These are phyloP conservation scores for Thermothelomyces thermophilus DNA, from an alignment of 2,329 filamentous ascomycete genomes.

Conservation along the genomic window DNA sequence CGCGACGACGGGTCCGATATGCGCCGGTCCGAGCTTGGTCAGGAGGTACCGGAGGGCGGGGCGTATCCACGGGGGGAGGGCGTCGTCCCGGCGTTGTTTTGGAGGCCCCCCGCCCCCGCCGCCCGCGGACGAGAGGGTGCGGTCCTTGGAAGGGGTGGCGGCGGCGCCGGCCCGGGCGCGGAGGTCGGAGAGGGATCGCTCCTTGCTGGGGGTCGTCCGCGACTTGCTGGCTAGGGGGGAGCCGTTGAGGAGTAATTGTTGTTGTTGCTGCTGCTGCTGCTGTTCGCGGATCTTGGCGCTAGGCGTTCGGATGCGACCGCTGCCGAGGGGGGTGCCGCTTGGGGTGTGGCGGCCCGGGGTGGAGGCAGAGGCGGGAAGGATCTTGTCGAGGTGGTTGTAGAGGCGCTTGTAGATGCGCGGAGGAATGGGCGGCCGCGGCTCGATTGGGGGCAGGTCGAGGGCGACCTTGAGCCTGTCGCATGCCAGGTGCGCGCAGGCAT, in stretches of 20 bases:
- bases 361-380: slow-evolving; percentile 46
- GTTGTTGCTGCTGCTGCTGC: neutral
- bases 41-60: slow-evolving; percentile 61
- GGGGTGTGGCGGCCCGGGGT: slow-evolving; percentile 22
- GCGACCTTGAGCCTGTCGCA: slow-evolving; percentile 75
- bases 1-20: slow-evolving; percentile 64
- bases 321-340: slow-evolving; percentile 21
- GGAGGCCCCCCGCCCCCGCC: no score
- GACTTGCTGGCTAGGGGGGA: slow-evolving; percentile 20
- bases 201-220: slow-evolving; percentile 28
- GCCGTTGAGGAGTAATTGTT: neutral
- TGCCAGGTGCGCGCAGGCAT: slow-evolving; percentile 82
- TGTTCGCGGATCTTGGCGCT: slow-evolving; percentile 30
- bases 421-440: slow-evolving; percentile 68
- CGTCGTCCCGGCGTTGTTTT: slow-evolving; percentile 18
- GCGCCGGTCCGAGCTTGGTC: slow-evolving; percentile 51
- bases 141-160: slow-evolving; percentile 24
- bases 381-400: slow-evolving; percentile 70
- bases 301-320: slow-evolving; percentile 29
- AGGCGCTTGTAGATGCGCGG: slow-evolving; percentile 79
- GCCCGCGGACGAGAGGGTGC: neutral
- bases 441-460: slow-evolving; percentile 70
- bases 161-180: slow-evolving; percentile 12
- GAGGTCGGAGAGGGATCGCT: slow-evolving; percentile 27
- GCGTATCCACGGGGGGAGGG: slow-evolving; percentile 61